Percentiles rank a stretch among this genome's conserved stretches.
phyloP scores from a whole-genome alignment of 1,284 basidiomycete species.

The Puccinia polysora region DNA sequence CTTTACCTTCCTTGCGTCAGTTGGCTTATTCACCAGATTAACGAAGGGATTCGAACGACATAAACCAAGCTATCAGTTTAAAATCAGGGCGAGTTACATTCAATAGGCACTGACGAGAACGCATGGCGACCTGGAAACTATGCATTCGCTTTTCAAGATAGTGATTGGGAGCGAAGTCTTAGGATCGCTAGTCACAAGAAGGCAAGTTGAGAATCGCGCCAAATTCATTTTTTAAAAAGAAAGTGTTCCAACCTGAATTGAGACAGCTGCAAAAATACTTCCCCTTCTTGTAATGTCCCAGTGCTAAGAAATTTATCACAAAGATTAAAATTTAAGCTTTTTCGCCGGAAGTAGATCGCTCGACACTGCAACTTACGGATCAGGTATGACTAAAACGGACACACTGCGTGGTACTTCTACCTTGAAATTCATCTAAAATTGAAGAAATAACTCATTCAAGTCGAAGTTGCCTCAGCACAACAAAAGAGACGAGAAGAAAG shows the following conservation, averaged over 20 bases:
- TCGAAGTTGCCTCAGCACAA: not conserved
- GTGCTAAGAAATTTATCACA: slow-evolving; percentile 21
- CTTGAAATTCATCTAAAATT: slow-evolving; percentile 34
- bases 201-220: not conserved
- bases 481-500: not conserved
- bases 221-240: not conserved
- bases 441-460: too few species aligned
- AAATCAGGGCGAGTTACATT: too few species aligned
- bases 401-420: slow-evolving; percentile 16
- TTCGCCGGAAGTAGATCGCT: not conserved
- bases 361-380: slow-evolving; percentile 20
- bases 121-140: slow-evolving; percentile 37
- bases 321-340: not conserved
- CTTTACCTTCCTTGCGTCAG: slow-evolving; percentile 33
- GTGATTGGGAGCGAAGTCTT: slow-evolving; percentile 17
- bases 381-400: slow-evolving; percentile 36
- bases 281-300: slow-evolving; percentile 35
- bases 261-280: slow-evolving; percentile 39
- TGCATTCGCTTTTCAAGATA: slow-evolving; percentile 19
- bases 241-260: slow-evolving; percentile 21
- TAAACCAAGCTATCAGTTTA: not conserved
- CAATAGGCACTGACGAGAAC: slow-evolving; percentile 17
- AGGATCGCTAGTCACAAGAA: slow-evolving; percentile 10
- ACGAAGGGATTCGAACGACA: not conserved
- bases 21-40: slow-evolving; percentile 8